phyloP scores from a whole-genome alignment of 176 grass and related monocot genomes.

The Triticum urartu region DNA sequence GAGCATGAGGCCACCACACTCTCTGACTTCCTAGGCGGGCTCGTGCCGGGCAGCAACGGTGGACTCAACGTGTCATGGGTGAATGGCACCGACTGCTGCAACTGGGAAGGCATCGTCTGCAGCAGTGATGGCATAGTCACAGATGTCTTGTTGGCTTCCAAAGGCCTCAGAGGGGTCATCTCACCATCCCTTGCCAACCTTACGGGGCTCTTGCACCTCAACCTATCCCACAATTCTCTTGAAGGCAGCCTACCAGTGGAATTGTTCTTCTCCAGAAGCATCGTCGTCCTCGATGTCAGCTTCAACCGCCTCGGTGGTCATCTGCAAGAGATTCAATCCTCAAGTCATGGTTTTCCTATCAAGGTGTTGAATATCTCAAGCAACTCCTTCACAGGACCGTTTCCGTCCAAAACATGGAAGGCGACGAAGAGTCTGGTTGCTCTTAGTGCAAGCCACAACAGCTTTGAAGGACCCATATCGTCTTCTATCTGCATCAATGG shows the following conservation, averaged over 20 bases:
- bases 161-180: constrained; percentile 47
- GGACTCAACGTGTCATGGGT: constrained; percentile 34
- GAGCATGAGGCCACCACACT: too few species aligned
- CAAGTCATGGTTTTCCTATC: constrained; percentile 25
- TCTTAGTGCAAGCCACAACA: constrained; percentile 66
- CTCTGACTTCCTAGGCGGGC: too few species aligned
- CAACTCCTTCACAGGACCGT: constrained; percentile 49
- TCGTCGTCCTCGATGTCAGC: constrained; percentile 59
- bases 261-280: constrained; percentile 31
- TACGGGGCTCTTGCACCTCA: constrained; percentile 32
- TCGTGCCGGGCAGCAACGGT: neutral
- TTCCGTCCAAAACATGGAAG: constrained; percentile 33
- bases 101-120: constrained; percentile 61
- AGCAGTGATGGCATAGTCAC: constrained; percentile 18
- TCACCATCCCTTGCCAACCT: constrained; percentile 46
- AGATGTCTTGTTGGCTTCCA: constrained; percentile 33
- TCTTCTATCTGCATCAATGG: constrained; percentile 37
- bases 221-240: constrained; percentile 57
- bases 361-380: constrained; percentile 71
- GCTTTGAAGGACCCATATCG: constrained; percentile 57
- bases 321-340: constrained; percentile 26
- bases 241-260: neutral
- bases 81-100: constrained; percentile 52
- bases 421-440: constrained; percentile 49
- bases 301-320: constrained; percentile 46